Percentiles rank a stretch among this genome's conserved stretches.
phyloP scores from a whole-genome alignment of 2,329 filamentous ascomycete species.

The Trichoderma aggressivum region DNA sequence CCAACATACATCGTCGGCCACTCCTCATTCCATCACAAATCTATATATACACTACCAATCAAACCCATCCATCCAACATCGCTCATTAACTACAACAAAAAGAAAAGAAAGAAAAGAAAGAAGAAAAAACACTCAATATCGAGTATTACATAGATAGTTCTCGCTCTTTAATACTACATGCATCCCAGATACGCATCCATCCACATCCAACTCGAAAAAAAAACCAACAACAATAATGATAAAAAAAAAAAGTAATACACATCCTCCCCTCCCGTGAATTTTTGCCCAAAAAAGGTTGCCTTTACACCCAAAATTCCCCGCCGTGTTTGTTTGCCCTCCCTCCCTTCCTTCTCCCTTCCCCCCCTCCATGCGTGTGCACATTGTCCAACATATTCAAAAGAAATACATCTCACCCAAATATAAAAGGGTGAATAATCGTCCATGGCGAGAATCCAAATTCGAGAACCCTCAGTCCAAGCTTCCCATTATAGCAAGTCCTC shows the following conservation, averaged over 20 bases:
- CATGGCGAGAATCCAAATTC: not conserved
- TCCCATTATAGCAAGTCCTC: not conserved
- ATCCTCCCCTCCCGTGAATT: not conserved
- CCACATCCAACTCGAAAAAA: not conserved
- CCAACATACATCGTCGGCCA: not conserved
- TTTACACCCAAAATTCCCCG: not conserved
- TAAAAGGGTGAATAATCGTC: not conserved
- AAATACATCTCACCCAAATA: not conserved
- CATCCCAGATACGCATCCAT: not conserved
- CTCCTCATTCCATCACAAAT: not conserved
- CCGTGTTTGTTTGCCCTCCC: not conserved
- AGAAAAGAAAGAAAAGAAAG: not conserved
- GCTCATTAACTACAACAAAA: not conserved
- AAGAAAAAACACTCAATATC: not conserved
- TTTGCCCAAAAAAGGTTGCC: slow-evolving; percentile 6
- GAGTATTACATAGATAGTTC: not conserved
- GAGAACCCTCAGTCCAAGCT: not conserved
- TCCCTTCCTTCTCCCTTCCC: not conserved
- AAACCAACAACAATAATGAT: not conserved
- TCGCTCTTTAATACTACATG: slow-evolving; percentile 8
- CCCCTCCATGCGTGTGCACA: not conserved
- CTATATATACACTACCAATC: not conserved
- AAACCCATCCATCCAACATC: not conserved
- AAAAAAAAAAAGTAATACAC: not conserved
- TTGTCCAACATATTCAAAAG: not conserved